Base-by-base conservation (phyloP, 2,329 filamentous ascomycete species). In the Colletotrichum gloeosporioides region DNA sequence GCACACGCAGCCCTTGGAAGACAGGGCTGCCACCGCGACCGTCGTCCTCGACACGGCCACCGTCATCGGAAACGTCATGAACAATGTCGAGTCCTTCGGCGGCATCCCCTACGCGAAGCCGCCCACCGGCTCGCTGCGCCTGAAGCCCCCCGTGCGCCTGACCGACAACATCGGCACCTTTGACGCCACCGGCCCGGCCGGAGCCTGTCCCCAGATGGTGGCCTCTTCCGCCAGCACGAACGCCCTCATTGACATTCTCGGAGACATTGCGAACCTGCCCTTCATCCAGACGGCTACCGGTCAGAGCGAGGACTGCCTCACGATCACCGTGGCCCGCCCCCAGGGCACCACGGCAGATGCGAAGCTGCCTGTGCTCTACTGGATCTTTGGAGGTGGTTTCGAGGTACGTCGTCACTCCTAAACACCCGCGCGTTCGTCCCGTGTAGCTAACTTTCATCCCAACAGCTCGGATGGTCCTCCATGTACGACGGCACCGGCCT, bases 71-170 rank as follows among this genome's bases (percentile, higher is more conserved):
- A 79, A 79, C 34, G 69, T 73, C 18, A 67, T 76, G 49, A 76
- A 72, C 31, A 68, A 73, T 15, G 86, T 93, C 15, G 92, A 94
- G 70, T 87, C 85, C 29, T 94, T 93, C 83, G 88, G 88, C 77
- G 92, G 90, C 15, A 92, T 94, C 73, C 92, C 92, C 2, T 95
- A 90, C 79, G 92, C 92, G 3, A 84, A 92, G 77, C 88, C 91
- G 7, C 93, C 93, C 1, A 86, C 88, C 1, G 91, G 90, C 0
- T 80, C 85, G 2, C 86, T 93, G 34, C 89, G 93, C 8, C 85
- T 94, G n/a, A 90, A 89, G 77, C 89, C 90, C 10, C 92, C 93
- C 5, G 87, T 90, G 78, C 84, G 88, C 2, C 81, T 93, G 12
- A 87, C 85, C 6, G 80, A 84, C 1, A 79, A 87, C 3, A 83